phyloP scores from a whole-genome alignment of 345 rosid genomes.

The Camelina hispida region DNA sequence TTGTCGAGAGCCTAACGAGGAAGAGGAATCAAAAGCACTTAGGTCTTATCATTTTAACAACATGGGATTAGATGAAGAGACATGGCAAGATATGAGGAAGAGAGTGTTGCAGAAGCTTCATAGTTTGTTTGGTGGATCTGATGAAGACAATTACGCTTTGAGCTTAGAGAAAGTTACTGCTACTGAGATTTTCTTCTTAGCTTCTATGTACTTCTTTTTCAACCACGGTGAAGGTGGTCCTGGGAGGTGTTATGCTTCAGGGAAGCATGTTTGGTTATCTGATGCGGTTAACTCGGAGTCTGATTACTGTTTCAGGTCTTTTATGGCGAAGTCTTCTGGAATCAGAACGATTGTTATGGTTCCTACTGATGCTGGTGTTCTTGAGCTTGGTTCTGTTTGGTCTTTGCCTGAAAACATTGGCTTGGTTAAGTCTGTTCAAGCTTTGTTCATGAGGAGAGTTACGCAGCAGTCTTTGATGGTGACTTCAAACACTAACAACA shows the following conservation, averaged over 20 bases:
- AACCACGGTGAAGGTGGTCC: conserved; percentile 92
- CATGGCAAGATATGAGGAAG: conserved; percentile 85
- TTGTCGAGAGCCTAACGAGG: conserved; percentile 84
- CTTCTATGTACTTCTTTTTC: conserved; percentile 98
- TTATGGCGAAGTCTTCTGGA: conserved; percentile 79
- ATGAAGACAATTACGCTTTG: conserved; percentile 82
- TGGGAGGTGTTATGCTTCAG: conserved; percentile 78
- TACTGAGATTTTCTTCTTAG: conserved; percentile 89
- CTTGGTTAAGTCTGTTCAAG: conserved; percentile 59
- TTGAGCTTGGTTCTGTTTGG: conserved; percentile 94
- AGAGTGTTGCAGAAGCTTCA: conserved; percentile 87
- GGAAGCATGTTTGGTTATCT: conserved; percentile 76
- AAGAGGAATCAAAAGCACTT: conserved; percentile 65
- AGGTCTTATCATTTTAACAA: conserved; percentile 45
- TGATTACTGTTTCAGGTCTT: conserved; percentile 87
- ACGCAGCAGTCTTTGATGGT: conserved; percentile 1
- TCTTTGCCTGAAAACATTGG: conserved; percentile 70
- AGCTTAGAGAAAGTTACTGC: conserved; percentile 90
- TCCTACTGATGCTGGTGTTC: conserved; percentile 87
- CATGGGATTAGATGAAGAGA: conserved; percentile 52
- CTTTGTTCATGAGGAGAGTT: conserved; percentile 54
- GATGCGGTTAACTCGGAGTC: conserved; percentile 55
- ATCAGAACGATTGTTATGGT: conserved; percentile 82
- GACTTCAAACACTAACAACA: conserved; percentile 18
- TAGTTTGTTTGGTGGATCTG: conserved; percentile 79